Percentiles rank a stretch among this genome's conserved stretches.
Evolutionary conservation across 441 rosid species (phyloP).

Genomic region (Lepidium campestre): DNA sequence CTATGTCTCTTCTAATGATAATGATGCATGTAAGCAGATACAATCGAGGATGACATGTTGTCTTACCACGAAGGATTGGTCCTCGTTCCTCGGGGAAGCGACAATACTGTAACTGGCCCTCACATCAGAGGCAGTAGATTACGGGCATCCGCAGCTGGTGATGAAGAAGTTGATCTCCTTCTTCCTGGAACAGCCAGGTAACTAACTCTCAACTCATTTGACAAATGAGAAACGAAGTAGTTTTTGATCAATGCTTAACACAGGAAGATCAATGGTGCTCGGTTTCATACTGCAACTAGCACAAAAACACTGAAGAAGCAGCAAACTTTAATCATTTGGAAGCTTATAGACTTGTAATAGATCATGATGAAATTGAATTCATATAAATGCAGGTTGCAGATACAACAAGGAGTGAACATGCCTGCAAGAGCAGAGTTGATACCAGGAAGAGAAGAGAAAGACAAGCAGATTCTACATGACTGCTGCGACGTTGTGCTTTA

Average conservation of each 20-base stretch:
- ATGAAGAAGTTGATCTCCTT: constrained; percentile 97
- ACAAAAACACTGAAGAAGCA: not conserved
- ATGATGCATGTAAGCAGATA: constrained; percentile 39
- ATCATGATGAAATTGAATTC: not conserved
- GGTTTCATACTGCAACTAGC: not conserved
- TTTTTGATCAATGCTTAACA: not conserved
- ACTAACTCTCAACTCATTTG: constrained; percentile 3
- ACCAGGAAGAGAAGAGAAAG: constrained; percentile 76
- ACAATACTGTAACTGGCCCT: constrained; percentile 73
- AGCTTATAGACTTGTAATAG: not conserved
- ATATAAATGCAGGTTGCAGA: constrained; percentile 57
- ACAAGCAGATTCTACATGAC: constrained; percentile 53
- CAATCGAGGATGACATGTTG: constrained; percentile 69
- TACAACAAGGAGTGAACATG: constrained; percentile 98
- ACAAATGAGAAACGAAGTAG: not conserved
- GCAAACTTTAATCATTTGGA: not conserved
- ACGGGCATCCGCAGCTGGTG: constrained; percentile 81
- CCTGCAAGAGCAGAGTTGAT: constrained; percentile 89
- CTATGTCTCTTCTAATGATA: not conserved
- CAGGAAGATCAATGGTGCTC: not conserved
- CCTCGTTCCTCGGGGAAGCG: constrained; percentile 81
- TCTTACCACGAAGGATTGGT: constrained; percentile 89
- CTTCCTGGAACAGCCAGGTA: constrained; percentile 99
- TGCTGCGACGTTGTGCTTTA: constrained; percentile 83
- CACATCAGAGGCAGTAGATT: constrained; percentile 91